These are phyloP conservation scores for Paxillus ammoniavirescens DNA, from an alignment of 768 basidiomycete genomes.

Conservation along the genomic window DNA sequence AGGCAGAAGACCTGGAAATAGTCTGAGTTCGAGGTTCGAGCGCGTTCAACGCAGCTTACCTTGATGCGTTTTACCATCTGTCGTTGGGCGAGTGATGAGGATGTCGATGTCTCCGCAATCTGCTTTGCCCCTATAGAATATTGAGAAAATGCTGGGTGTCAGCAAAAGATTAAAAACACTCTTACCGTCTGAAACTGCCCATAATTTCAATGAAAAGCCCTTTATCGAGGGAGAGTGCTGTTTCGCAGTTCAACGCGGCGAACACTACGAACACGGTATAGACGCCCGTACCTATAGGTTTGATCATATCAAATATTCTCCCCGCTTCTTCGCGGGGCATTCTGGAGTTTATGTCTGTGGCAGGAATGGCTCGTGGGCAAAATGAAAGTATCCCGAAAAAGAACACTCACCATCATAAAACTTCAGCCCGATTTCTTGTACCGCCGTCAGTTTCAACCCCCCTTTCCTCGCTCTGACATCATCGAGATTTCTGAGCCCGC, in stretches of 20 bases:
- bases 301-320: slow-evolving; percentile 69
- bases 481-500: slow-evolving; percentile 75
- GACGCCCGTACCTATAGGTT: slow-evolving; percentile 55
- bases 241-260: neutral
- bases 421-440: slow-evolving; percentile 64
- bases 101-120: slow-evolving; percentile 93
- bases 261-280: neutral
- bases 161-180: neutral
- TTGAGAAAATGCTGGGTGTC: neutral
- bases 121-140: slow-evolving; percentile 57
- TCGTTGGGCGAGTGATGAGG: slow-evolving; percentile 70
- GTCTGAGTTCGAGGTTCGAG: neutral
- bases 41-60: slow-evolving; percentile 39
- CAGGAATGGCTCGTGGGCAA: neutral
- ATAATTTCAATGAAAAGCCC: slow-evolving; percentile 79
- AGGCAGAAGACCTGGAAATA: slow-evolving; percentile 53
- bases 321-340: slow-evolving; percentile 84
- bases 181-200: slow-evolving; percentile 83
- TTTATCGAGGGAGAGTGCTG: slow-evolving; percentile 71
- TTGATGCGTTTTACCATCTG: slow-evolving; percentile 72
- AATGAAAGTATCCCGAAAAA: neutral
- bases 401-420: slow-evolving; percentile 62
- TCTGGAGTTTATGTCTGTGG: slow-evolving; percentile 73
- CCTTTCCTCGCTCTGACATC: slow-evolving; percentile 63
- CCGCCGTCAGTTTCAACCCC: slow-evolving; percentile 57